Evolutionary conservation across 768 basidiomycete species (phyloP), one percentile per base, ranked within the genome.

Genomic region (Thelephora ganbajun): DNA sequence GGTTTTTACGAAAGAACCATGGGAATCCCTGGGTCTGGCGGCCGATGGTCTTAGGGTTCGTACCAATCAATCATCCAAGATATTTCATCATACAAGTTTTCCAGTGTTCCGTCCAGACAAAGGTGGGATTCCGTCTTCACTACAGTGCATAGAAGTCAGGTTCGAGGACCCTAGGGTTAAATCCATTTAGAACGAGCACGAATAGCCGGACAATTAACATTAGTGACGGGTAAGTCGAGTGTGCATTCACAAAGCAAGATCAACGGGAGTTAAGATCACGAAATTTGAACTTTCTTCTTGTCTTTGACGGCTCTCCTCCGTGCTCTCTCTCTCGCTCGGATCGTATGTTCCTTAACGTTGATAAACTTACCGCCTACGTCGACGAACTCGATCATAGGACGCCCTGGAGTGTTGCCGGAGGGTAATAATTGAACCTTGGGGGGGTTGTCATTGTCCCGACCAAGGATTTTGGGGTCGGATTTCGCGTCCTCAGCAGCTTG

Each of bases 341-440:
- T 68, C 44, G 69, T 53, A 11, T 68, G 71, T 44, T 77, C 76
- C 36, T 73, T 69, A 26, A 71, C 61, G 39, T 84, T 70, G 48
- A 87, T 57, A 59, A 83, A 87, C 57, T 78, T 74, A 19, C 72
- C 71, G 1, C 86, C 86, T 3, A 88, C 76, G 56, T 90, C 86
- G 14, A 83, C 64, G 54, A 90, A 85, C 56, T 72, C 72, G 42
- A 83, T 69, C 2, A 74, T 57, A 7, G 80, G 71, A 35, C 77
- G 75, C 13, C 74, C 73, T 6, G 58, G 54, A 19, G 65, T 66
- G 39, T 62, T 43, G 12, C 56, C 44, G 61, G 62, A 30, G 67
- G 58, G 23, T 12, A 47, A 33, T 11, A 34, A 47, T 19, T 49
- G 43, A 7, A 43, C 45, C 33, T 50, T 44, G 14, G 48, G 34